Percentiles rank a stretch among this genome's conserved stretches.
These are phyloP conservation scores for Mucor lusitanicus DNA, from an alignment of 371 early-diverging fungal species.

Conservation along the genomic window DNA sequence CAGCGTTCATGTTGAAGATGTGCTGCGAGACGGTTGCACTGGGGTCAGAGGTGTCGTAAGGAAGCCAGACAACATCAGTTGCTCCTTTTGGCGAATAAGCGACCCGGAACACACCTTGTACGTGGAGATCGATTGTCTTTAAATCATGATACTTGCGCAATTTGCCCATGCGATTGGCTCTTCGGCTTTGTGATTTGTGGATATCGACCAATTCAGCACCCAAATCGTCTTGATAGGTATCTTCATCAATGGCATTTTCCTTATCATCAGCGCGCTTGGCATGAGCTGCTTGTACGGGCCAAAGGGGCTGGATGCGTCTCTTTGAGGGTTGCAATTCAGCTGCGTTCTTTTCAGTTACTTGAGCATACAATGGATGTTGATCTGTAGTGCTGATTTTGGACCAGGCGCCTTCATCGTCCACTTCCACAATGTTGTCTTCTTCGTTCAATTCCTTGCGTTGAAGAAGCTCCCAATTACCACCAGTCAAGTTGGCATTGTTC, in stretches of 20 bases:
- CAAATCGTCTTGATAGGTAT: background rate
- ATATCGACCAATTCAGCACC: conserved; percentile 1
- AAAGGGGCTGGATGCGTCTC: conserved; percentile 6
- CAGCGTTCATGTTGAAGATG: background rate
- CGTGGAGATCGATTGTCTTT: conserved; percentile 5
- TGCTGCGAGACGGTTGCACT: background rate
- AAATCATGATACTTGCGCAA: conserved; percentile 2
- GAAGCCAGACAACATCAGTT: background rate
- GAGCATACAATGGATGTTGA: conserved; percentile 8
- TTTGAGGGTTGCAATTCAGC: conserved; percentile 6
- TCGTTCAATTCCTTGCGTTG: conserved; percentile 15
- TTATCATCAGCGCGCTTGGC: background rate
- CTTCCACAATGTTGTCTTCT: conserved; percentile 6
- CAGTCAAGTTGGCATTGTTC: background rate
- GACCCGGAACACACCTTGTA: conserved; percentile 3
- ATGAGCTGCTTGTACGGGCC: background rate
- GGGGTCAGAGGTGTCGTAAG: background rate
- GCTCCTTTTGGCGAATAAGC: background rate
- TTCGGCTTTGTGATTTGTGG: conserved; percentile 10
- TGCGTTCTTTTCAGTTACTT: conserved; percentile 18
- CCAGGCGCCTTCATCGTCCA: conserved; percentile 16
- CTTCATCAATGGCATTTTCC: background rate
- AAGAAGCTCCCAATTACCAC: conserved; percentile 19
- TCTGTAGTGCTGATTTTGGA: conserved; percentile 9
- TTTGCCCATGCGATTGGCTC: background rate